Base-by-base conservation (phyloP, 768 basidiomycete genomes). In the Agrocybe pediades region DNA sequence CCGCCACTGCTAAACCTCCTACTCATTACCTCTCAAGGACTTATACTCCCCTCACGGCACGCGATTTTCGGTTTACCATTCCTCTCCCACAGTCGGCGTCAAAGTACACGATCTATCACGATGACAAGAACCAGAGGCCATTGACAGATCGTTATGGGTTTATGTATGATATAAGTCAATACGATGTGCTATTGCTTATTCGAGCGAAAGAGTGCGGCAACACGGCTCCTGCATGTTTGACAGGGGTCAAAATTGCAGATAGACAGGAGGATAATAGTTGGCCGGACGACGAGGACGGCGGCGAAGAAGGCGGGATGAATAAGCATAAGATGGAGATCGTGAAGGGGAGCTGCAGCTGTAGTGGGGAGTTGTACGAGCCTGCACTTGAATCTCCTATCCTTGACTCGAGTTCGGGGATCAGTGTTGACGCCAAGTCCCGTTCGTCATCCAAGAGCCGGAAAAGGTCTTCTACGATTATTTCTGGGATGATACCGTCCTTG, bases 121-220 rank as follows among this genome's bases (percentile, higher is more conserved):
- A 78, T 41, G 81, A 83, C 29, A 75, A 78, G 58, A 77, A 71
- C 52, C 77, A 80, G 46, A 75, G 82, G 44, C 83, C 83, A 2
- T 72, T 94, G 52, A 92, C 92, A 17, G 94, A 95, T 56, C 85
- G 92, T 5, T 95, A 87, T 62, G 94, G 94, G 0, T 95, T 95
- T 73, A 87, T 95, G 68, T 95, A 95, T 54, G 92, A 94, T 59
- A 81, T 93, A 1, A 83, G 86, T 2, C 80, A 85, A 60, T 92
- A 93, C 61, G 93, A 95, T 61, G 78, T 90, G 23, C 75, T 92
- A 21, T 71, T 96, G 13, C 78, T 95, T 23, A 68, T 88, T 8
- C 78, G 89, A 24, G 90, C 88, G 16, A 82, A 78, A 62, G 85
- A 86, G 51, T 91, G 88, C 54, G 76, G 81, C 43, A 88, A 81